Evolutionary conservation across 169 alveolate species (phyloP), one percentile per base, ranked within the genome.

Genomic region (Cryptosporidium tyzzeri): DNA sequence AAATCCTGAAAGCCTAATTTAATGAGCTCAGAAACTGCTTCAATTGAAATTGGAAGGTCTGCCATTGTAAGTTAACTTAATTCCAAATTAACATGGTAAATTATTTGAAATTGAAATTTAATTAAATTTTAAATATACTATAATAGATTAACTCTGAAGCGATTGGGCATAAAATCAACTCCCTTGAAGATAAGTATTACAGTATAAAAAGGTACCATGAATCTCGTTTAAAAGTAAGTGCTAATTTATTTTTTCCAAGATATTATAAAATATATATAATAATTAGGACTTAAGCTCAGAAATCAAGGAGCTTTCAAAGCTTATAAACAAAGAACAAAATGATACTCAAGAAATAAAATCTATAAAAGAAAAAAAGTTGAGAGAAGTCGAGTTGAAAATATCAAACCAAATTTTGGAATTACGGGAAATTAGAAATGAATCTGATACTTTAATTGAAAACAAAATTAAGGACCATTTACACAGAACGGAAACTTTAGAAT

Each of bases 111-210:
- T 14, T 48, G 21, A 14, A 48, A 68, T 68, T 8, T 68, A 35
- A 10, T 68, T 68, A 35, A 35, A 67, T n/a, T 23, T 73, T 21
- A 33, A 44, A 9, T 50, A 21, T 10, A 18, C 18, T 5, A 33
- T 7, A 10, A 31, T 12, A 80, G 89, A 29, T 65, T 14, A 80
- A 39, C 31, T 80, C 74, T 29, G 89, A 80, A n/a, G 35, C 45
- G 0, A 12, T 80, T 48, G 75, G 62, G 10, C 89, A 80, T 21
- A 69, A 62, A 45, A 44, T 80, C 10, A 80, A 23, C 23, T 80
- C 89, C 9, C 68, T 80, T 14, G 89, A 80, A 18, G 45, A 39
- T 12, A 61, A 50, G 29, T 62, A 29, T 44, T 14, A 29, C 21
- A 41, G 55, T 4, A 21, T 80, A 1, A 80, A 44, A 39, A 59